These are phyloP conservation scores for Microbotryomycetes sp. DNA, from an alignment of 1,284 basidiomycete species.

Conservation along the genomic window DNA sequence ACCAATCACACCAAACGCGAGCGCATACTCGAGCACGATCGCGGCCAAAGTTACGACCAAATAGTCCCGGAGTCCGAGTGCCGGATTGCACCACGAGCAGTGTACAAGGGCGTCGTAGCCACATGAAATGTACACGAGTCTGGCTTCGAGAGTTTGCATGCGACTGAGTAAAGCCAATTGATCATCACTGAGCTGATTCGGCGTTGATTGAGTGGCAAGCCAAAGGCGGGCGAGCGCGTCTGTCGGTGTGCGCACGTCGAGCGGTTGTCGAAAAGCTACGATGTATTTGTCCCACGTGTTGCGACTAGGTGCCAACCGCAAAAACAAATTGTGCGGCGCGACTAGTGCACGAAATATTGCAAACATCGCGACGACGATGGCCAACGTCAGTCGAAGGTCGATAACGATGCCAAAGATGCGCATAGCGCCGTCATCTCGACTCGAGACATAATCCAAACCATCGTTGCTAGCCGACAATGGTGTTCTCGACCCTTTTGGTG, in stretches of 20 bases:
- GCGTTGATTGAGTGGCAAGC: not conserved
- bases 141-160: constrained; percentile 27
- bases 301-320: constrained; percentile 15
- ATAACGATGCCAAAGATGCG: constrained; percentile 4
- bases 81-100: constrained; percentile 24
- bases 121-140: constrained; percentile 22
- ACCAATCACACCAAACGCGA: constrained; percentile 2
- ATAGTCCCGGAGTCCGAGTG: not conserved
- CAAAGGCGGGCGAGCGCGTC: constrained; percentile 17
- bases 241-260: constrained; percentile 19
- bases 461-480: not conserved
- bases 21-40: constrained; percentile 12
- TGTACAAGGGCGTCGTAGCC: constrained; percentile 9
- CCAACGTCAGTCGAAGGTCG: constrained; percentile 14
- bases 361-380: constrained; percentile 5
- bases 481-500: not conserved
- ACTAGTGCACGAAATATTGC: not conserved
- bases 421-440: too few relatives aligned
- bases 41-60: not conserved
- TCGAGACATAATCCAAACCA: too few relatives aligned
- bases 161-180: constrained; percentile 16
- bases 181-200: not conserved
- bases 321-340: constrained; percentile 23
- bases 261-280: constrained; percentile 16
- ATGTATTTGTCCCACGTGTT: constrained; percentile 2